Evolutionary conservation across 352 stramenopile genomes (phyloP).

Genomic region (Phytophthora aleatoria): DNA sequence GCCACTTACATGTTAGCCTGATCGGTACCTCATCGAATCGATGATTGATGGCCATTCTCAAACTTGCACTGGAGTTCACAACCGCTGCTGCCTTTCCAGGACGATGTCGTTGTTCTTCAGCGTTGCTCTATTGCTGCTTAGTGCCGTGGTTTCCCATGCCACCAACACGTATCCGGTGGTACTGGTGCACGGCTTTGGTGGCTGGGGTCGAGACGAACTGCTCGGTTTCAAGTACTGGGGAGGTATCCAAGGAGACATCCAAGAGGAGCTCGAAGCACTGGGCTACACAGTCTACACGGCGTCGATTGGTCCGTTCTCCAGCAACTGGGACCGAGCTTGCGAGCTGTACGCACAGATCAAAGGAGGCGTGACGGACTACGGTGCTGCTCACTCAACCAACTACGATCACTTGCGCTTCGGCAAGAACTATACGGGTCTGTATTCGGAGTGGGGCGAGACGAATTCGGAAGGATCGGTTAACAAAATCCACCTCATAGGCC

Average conservation of each 20-base stretch:
- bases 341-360: conserved; percentile 72
- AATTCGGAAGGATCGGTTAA: conserved; percentile 51
- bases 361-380: conserved; percentile 53
- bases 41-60: conserved; percentile 8
- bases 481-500: conserved; percentile 71
- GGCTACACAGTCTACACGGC: conserved; percentile 61
- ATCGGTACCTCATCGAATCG: neutral
- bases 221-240: conserved; percentile 60
- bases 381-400: conserved; percentile 38
- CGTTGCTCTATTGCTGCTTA: conserved; percentile 23
- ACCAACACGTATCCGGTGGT: conserved; percentile 56
- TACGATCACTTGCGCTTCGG: conserved; percentile 45
- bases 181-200: conserved; percentile 56
- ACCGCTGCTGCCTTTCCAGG: neutral
- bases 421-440: conserved; percentile 54
- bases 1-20: too few relatives aligned
- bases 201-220: conserved; percentile 50
- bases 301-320: conserved; percentile 55
- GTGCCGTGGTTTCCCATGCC: conserved; percentile 10
- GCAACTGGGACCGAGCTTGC: conserved; percentile 68
- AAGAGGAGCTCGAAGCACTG: conserved; percentile 41
- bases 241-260: conserved; percentile 47
- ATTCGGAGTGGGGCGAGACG: conserved; percentile 57
- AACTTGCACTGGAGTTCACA: conserved; percentile 6
- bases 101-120: conserved; percentile 11